Evolutionary conservation across 73 alveolate genomes (phyloP).

Genomic region (Tetrahymena malaccensis): DNA sequence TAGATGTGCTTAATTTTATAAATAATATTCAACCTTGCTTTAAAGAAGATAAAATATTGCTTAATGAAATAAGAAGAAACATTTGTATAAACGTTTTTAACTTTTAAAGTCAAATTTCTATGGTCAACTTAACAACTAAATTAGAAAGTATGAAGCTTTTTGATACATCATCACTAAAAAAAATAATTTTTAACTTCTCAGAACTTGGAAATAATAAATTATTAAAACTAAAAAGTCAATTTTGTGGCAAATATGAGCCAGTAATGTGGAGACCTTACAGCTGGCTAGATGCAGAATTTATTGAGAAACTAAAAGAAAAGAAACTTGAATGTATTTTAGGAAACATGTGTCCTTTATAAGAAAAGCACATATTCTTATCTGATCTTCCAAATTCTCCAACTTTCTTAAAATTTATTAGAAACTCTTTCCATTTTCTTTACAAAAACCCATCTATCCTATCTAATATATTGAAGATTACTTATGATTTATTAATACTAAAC

Average conservation of each 20-base stretch:
- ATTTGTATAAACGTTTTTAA: not conserved
- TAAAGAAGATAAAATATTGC: not conserved
- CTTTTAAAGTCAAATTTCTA: not conserved
- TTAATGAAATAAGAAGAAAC: not conserved
- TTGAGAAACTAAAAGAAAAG: not conserved
- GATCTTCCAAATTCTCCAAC: not conserved
- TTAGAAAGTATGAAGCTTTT: not conserved
- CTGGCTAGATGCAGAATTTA: not conserved
- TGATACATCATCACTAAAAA: not conserved
- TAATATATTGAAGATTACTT: not conserved
- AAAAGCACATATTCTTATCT: not conserved
- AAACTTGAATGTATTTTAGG: not conserved
- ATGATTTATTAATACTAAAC: not conserved
- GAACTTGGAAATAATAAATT: not conserved
- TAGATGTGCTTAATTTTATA: not conserved
- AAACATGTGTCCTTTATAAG: not conserved
- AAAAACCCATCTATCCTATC: not conserved
- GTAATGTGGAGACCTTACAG: not conserved
- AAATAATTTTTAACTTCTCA: not conserved
- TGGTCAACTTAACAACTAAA: not conserved
- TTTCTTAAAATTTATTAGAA: not conserved
- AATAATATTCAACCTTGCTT: not conserved
- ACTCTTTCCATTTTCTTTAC: not conserved
- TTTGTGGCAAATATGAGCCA: not conserved
- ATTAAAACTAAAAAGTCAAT: not conserved